A percentile compares a stretch with the other conserved stretches of the same genome.
These are phyloP conservation scores for Penicillium psychrosexuale DNA, from an alignment of 2,329 filamentous ascomycete species.

Conservation along the genomic window DNA sequence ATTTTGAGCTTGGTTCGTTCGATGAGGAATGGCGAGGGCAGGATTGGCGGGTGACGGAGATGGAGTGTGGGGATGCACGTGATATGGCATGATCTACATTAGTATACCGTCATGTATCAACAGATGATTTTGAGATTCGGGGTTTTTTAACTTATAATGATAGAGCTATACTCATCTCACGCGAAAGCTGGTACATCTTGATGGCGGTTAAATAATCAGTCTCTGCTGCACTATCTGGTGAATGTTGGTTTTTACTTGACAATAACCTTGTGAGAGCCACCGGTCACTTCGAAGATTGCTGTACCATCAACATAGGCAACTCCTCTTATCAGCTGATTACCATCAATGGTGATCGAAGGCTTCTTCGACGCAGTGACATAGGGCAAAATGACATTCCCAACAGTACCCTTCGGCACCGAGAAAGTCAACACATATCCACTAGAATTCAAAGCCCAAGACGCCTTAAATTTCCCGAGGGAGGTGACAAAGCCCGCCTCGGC, in stretches of 20 bases:
- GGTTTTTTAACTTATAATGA: neutral
- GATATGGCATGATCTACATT: conserved; percentile 18
- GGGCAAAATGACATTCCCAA: conserved; percentile 24
- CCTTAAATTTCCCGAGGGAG: conserved; percentile 42
- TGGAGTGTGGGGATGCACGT: conserved; percentile 24
- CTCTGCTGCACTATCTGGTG: neutral
- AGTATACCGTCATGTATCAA: neutral
- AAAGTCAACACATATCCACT: conserved; percentile 23
- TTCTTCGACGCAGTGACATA: conserved; percentile 19
- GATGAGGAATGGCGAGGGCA: conserved; percentile 7
- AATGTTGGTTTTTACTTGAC: conserved; percentile 6
- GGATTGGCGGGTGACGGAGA: conserved; percentile 13
- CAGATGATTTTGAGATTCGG: no score
- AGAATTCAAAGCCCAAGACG: conserved; percentile 17
- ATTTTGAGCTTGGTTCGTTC: conserved; percentile 11
- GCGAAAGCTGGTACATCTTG: neutral
- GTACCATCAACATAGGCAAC: conserved; percentile 20
- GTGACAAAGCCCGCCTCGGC: conserved; percentile 50
- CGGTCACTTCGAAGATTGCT: conserved; percentile 19
- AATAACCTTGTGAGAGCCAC: conserved; percentile 24
- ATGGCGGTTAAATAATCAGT: neutral
- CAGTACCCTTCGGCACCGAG: conserved; percentile 21
- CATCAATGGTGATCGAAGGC: conserved; percentile 27
- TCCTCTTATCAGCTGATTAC: conserved; percentile 15
- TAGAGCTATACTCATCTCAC: neutral